phyloP scores from a whole-genome alignment of 192 early-diverging fungal genomes.

The Coemansia sp. region DNA sequence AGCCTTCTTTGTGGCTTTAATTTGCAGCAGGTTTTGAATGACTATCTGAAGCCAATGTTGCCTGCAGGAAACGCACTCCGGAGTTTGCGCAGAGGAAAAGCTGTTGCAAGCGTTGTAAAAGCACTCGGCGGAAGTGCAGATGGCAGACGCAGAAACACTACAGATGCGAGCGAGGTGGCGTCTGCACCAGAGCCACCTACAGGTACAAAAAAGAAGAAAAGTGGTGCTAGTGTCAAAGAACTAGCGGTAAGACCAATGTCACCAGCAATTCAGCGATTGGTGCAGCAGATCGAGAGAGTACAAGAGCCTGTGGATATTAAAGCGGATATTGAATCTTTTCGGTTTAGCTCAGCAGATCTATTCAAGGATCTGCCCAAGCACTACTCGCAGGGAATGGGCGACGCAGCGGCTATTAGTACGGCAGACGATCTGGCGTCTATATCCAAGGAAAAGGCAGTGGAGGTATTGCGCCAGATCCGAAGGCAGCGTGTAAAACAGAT shows the following conservation, averaged over 20 bases:
- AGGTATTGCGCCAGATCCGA: slow-evolving; percentile 12
- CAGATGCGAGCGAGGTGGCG: background rate
- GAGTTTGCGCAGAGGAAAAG: background rate
- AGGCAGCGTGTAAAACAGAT: slow-evolving; percentile 12
- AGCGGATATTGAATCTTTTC: slow-evolving; percentile 26
- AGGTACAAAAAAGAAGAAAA: background rate
- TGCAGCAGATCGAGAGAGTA: slow-evolving; percentile 9
- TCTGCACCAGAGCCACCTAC: background rate
- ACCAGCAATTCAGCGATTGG: slow-evolving; percentile 25
- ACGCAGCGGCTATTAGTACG: background rate
- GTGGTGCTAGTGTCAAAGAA: background rate
- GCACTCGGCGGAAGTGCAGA: background rate
- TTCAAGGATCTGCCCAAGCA: slow-evolving; percentile 21
- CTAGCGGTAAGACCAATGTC: slow-evolving; percentile 25
- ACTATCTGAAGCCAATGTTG: background rate
- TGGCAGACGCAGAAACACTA: background rate
- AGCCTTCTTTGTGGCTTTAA: background rate
- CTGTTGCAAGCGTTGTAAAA: background rate
- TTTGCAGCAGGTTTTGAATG: background rate
- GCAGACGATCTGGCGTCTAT: slow-evolving; percentile 9
- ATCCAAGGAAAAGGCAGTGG: slow-evolving; percentile 1
- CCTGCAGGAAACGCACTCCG: background rate
- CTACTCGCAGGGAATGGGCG: slow-evolving; percentile 6
- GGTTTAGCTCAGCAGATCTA: slow-evolving; percentile 33
- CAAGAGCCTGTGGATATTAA: slow-evolving; percentile 1